Evolutionary conservation across 805 yeast species (phyloP), one percentile per base, ranked within the genome.

Genomic region (Zygosaccharomyces bailii): DNA sequence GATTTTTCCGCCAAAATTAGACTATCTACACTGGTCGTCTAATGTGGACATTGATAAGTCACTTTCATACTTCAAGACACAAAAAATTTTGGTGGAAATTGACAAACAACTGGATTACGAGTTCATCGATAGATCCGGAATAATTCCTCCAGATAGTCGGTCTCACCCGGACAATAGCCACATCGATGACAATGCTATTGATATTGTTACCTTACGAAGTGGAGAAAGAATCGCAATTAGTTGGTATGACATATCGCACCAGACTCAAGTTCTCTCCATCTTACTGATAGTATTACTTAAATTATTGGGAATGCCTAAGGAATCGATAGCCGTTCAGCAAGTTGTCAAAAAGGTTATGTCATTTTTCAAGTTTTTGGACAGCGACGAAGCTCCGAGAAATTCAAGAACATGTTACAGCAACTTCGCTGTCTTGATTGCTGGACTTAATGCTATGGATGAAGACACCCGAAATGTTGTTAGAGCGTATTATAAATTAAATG

Each of bases 241-340:
- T 42, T 65, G 69, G 69, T 65, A 65, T 46, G 69, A 65, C 42
- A 65, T 65, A 11, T 63, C 69, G 3, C 69, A 65, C 46, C 69
- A 65, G 43, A 61, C 67, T 1, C 69, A 65, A 50, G 69, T 61
- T 1, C 49, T 65, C 10, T 65, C 68, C 0, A 63, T 63, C 35
- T 45, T 63, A 18, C 39, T 65, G 8, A 63, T 63, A 25, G 67
- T 63, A 8, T 40, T 63, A 19, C 46, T 63, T 34, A 65, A 63
- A 39, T 46, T 65, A 11, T 44, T 65, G 18, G 65, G 67, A 21
- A 49, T 65, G 11, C 65, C 67, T 13, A 63, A 59, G 43, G 61
- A 59, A 43, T 63, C 67, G 0, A 55, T 49, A 4, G 56, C 58
- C 2, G 52, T 65, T 13, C 69, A 65, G 42, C 65, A 65, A 46